phyloP scores from a whole-genome alignment of 805 yeast genomes.

The Candida easanensis region DNA sequence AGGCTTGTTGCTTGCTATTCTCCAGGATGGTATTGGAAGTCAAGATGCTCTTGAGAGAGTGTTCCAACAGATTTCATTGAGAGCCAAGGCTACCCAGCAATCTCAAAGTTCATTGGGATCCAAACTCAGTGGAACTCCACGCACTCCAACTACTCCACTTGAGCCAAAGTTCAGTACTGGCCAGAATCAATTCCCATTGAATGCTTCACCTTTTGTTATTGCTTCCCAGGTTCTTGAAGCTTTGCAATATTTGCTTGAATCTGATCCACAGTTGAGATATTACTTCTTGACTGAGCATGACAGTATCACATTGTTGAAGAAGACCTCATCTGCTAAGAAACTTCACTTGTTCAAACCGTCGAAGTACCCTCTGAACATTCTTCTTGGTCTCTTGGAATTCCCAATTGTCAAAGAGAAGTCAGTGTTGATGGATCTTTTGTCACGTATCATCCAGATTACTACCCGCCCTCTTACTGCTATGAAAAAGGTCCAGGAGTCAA shows the following conservation, averaged over 20 bases:
- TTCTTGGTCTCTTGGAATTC: slow-evolving; percentile 61
- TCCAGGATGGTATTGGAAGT: slow-evolving; percentile 72
- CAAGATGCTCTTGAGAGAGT: slow-evolving; percentile 59
- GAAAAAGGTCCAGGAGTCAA: slow-evolving; percentile 37
- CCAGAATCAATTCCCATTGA: slow-evolving; percentile 48
- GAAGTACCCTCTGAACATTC: slow-evolving; percentile 70
- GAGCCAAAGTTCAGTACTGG: slow-evolving; percentile 49
- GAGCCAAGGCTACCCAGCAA: slow-evolving; percentile 4
- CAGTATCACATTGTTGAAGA: slow-evolving; percentile 34
- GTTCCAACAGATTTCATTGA: slow-evolving; percentile 52
- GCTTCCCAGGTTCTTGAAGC: slow-evolving; percentile 79
- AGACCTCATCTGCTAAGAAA: slow-evolving; percentile 33
- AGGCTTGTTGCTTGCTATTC: slow-evolving; percentile 59
- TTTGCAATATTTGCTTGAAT: slow-evolving; percentile 64
- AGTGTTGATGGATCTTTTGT: slow-evolving; percentile 70
- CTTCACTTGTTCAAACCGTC: slow-evolving; percentile 36
- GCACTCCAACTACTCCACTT: slow-evolving; percentile 20
- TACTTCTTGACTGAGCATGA: slow-evolving; percentile 82
- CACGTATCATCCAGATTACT: slow-evolving; percentile 71
- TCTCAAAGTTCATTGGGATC: not conserved
- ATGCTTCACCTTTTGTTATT: slow-evolving; percentile 64
- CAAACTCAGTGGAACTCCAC: slow-evolving; percentile 16
- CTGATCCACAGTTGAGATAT: slow-evolving; percentile 63
- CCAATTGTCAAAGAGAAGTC: slow-evolving; percentile 68
- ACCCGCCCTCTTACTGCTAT: slow-evolving; percentile 68